Evolutionary conservation across 208 protist species (phyloP).

Genomic region (Leishmania amazonensis): DNA sequence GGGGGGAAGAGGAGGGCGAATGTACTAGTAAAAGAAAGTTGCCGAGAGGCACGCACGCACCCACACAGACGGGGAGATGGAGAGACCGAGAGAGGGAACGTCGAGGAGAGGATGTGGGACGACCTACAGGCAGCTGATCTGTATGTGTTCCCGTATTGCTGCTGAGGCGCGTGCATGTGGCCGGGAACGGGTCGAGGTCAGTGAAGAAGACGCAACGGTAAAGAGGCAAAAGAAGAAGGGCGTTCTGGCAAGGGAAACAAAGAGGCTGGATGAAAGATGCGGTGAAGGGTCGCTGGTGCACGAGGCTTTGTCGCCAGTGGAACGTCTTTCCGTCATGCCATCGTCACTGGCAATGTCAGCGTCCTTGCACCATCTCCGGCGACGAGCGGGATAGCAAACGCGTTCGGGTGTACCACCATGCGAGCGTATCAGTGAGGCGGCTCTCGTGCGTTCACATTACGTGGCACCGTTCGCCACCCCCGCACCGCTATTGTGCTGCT

Average conservation of each 20-base stretch:
- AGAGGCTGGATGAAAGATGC: neutral
- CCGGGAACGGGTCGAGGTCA: neutral
- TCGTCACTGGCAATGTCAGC: neutral
- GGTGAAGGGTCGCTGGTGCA: neutral
- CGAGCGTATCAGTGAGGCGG: neutral
- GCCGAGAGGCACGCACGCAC: neutral
- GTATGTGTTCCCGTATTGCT: neutral
- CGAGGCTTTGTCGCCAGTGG: neutral
- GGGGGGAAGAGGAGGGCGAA: neutral
- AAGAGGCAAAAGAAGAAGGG: neutral
- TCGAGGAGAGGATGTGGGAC: neutral
- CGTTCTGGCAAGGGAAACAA: neutral
- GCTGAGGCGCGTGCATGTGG: neutral
- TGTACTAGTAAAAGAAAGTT: neutral
- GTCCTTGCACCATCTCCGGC: neutral
- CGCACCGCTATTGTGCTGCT: neutral
- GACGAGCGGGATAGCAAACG: neutral
- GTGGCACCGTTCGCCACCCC: neutral
- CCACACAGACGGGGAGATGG: neutral
- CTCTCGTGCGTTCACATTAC: neutral
- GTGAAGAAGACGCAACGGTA: neutral
- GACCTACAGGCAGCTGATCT: neutral
- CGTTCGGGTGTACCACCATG: neutral
- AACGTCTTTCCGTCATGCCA: neutral
- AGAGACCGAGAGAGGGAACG: constrained; percentile 2